Evolutionary conservation across 1,284 basidiomycete species (phyloP).

Genomic region (Coniferiporia weirii): DNA sequence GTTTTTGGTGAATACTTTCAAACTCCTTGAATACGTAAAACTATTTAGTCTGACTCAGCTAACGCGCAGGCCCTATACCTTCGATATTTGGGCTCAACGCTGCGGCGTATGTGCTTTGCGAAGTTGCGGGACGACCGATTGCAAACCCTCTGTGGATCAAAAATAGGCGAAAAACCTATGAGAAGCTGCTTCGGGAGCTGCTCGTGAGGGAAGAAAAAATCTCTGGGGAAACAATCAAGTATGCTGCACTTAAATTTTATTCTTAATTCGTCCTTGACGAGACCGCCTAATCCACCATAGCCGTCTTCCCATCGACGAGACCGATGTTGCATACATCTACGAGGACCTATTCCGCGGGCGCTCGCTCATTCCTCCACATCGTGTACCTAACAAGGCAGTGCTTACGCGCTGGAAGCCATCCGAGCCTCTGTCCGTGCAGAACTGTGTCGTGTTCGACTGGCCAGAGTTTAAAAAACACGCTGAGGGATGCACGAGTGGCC

Average conservation of each 20-base stretch:
- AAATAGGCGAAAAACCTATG: conserved; percentile 79
- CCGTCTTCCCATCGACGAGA: conserved; percentile 71
- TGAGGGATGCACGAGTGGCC: conserved; percentile 42
- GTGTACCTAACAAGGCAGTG: conserved; percentile 64
- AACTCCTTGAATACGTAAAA: neutral
- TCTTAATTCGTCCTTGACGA: neutral
- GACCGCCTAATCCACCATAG: conserved; percentile 32
- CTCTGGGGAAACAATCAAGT: conserved; percentile 51
- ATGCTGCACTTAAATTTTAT: conserved; percentile 20
- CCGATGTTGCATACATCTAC: conserved; percentile 78
- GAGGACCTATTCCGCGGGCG: conserved; percentile 85
- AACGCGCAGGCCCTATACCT: conserved; percentile 63
- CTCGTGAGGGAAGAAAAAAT: conserved; percentile 66
- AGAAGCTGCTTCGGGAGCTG: conserved; percentile 74
- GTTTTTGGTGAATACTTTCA: conserved; percentile 57
- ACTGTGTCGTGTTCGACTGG: conserved; percentile 77
- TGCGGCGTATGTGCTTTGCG: conserved; percentile 82
- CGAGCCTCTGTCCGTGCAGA: conserved; percentile 61
- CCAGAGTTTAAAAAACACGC: conserved; percentile 70
- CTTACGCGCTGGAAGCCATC: conserved; percentile 77
- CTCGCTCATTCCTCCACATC: conserved; percentile 70
- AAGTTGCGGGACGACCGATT: conserved; percentile 78
- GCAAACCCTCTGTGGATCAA: conserved; percentile 79
- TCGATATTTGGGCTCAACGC: conserved; percentile 86
- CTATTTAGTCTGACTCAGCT: neutral